phyloP scores from a whole-genome alignment of 1,284 basidiomycete genomes.

The Inonotus obliquus region DNA sequence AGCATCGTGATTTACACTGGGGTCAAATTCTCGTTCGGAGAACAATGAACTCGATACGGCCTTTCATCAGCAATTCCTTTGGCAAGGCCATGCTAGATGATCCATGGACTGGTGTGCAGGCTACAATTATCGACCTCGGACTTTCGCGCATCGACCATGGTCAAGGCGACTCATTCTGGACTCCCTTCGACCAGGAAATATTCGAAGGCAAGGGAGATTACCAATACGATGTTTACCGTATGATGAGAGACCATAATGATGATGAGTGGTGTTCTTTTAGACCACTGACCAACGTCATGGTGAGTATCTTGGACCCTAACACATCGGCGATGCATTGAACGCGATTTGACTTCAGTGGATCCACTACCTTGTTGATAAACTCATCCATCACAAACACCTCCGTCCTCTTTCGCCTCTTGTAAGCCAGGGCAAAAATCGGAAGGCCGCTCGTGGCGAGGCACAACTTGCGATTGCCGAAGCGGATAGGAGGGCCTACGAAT shows the following conservation, averaged over 20 bases:
- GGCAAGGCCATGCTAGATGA: slow-evolving; percentile 54
- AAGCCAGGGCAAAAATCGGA: slow-evolving; percentile 23
- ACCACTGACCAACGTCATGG: slow-evolving; percentile 87
- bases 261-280: slow-evolving; percentile 68
- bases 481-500: slow-evolving; percentile 30
- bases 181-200: slow-evolving; percentile 73
- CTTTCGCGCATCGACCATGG: slow-evolving; percentile 75
- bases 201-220: slow-evolving; percentile 88
- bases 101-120: slow-evolving; percentile 53
- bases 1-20: slow-evolving; percentile 98
- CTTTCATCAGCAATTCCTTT: slow-evolving; percentile 30
- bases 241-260: slow-evolving; percentile 66
- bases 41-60: slow-evolving; percentile 29
- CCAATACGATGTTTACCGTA: slow-evolving; percentile 93
- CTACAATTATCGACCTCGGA: slow-evolving; percentile 92
- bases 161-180: slow-evolving; percentile 55
- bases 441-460: slow-evolving; percentile 22
- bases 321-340: not conserved
- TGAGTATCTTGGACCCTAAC: slow-evolving; percentile 33
- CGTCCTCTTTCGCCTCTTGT: slow-evolving; percentile 37
- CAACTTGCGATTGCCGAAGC: slow-evolving; percentile 23
- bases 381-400: slow-evolving; percentile 65
- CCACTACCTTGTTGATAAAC: slow-evolving; percentile 70
- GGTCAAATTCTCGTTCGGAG: slow-evolving; percentile 89
- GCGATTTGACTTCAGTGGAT: slow-evolving; percentile 57